These are phyloP conservation scores for Pichia sp. DNA, from an alignment of 1,139 yeast genomes.

Conservation along the genomic window DNA sequence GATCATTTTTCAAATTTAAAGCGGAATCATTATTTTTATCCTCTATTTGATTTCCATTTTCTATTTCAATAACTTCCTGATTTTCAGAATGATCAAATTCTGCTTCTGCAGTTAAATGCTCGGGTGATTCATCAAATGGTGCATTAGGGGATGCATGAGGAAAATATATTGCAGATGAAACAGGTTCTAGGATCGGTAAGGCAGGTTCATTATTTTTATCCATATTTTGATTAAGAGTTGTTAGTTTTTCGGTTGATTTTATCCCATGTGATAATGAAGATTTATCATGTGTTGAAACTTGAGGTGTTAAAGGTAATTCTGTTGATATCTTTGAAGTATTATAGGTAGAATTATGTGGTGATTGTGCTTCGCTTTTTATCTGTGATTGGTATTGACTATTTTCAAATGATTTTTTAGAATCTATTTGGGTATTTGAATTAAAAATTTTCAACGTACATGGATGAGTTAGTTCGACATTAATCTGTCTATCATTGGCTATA, in stretches of 20 bases:
- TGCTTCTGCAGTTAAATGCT: constrained; percentile 30
- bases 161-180: constrained; percentile 61
- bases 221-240: no score
- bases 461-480: background rate
- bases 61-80: constrained; percentile 6
- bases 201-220: background rate
- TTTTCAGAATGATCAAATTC: constrained; percentile 27
- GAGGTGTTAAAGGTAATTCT: background rate
- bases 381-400: no score
- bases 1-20: constrained; percentile 16
- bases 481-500: background rate
- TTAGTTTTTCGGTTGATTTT: background rate
- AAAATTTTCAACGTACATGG: constrained; percentile 4
- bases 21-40: constrained; percentile 11
- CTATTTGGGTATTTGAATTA: background rate
- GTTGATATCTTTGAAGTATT: constrained; percentile 2
- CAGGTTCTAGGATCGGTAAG: constrained; percentile 37
- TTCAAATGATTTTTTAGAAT: background rate
- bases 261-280: background rate
- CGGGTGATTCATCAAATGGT: constrained; percentile 16
- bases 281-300: background rate
- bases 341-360: background rate
- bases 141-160: constrained; percentile 45
- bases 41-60: background rate
- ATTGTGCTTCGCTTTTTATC: background rate